phyloP scores from a whole-genome alignment of 257 asterid species.

The Fraxinus americana region DNA sequence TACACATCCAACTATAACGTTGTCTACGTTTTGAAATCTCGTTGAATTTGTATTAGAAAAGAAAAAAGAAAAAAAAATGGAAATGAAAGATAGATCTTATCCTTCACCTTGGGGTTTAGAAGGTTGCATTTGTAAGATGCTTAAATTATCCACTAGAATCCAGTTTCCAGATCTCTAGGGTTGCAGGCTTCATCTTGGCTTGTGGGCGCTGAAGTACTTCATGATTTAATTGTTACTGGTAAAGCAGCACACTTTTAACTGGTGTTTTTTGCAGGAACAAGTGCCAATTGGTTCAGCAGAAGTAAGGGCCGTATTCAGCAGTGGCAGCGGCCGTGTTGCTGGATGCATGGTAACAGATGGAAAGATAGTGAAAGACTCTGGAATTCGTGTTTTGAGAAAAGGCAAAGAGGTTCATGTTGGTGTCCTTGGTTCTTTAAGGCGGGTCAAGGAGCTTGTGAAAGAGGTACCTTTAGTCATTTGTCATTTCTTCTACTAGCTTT shows the following conservation, averaged over 20 bases:
- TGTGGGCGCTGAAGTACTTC: neutral
- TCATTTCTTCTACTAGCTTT: constrained; percentile 12
- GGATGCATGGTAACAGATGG: constrained; percentile 98
- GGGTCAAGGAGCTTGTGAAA: constrained; percentile 92
- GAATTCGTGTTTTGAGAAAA: constrained; percentile 76
- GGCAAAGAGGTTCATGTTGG: constrained; percentile 82
- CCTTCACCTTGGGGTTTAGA: neutral
- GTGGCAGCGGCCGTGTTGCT: constrained; percentile 98
- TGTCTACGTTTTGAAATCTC: neutral
- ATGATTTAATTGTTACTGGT: neutral
- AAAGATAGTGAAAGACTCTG: constrained; percentile 80
- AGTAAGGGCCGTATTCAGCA: constrained; percentile 91
- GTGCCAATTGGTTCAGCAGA: constrained; percentile 86
- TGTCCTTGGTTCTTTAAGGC: constrained; percentile 67
- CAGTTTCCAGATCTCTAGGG: constrained; percentile 2
- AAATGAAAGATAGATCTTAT: neutral
- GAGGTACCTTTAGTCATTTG: constrained; percentile 56
- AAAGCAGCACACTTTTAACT: neutral
- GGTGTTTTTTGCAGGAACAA: constrained; percentile 62
- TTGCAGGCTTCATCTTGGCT: constrained; percentile 5
- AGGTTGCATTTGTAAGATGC: constrained; percentile 17
- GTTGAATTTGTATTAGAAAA: neutral
- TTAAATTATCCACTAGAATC: neutral
- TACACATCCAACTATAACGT: neutral
- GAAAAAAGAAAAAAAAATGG: neutral